Conservation (phyloP, 2,329 filamentous ascomycete species). For the Microascus cirrosus region DNA sequence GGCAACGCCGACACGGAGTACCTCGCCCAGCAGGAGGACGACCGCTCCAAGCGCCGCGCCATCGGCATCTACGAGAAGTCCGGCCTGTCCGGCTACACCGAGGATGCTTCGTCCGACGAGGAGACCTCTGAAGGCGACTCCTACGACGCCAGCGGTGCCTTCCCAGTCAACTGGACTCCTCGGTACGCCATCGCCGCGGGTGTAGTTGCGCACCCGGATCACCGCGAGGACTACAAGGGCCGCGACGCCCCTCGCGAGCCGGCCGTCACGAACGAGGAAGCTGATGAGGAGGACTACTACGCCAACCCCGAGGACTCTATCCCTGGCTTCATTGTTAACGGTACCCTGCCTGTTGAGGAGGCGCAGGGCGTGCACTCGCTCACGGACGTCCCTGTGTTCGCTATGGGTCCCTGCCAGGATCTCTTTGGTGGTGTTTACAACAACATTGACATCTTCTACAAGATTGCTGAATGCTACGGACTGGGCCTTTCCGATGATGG, state of each 20-base stretch:
- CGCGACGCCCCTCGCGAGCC: constrained; percentile 55
- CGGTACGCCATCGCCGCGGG: constrained; percentile 71
- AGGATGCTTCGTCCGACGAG: constrained; percentile 45
- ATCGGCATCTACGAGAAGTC: constrained; percentile 64
- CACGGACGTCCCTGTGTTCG: constrained; percentile 70
- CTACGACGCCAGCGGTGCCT: constrained; percentile 64
- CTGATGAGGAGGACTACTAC: constrained; percentile 46
- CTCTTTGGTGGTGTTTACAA: constrained; percentile 61
- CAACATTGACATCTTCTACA: constrained; percentile 65
- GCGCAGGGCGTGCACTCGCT: constrained; percentile 64
- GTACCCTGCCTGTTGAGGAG: constrained; percentile 54
- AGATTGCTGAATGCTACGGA: constrained; percentile 59
- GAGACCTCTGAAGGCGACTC: constrained; percentile 31
- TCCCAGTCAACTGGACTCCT: constrained; percentile 77
- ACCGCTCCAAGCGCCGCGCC: constrained; percentile 65
- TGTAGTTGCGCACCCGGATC: constrained; percentile 60
- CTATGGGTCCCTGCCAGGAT: constrained; percentile 68
- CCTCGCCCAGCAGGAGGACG: constrained; percentile 49
- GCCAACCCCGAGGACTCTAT: constrained; percentile 57
- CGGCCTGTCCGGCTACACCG: constrained; percentile 65
- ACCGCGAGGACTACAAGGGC: constrained; percentile 64
- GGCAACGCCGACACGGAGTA: constrained; percentile 74
- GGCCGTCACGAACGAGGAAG: constrained; percentile 30
- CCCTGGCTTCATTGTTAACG: constrained; percentile 63
- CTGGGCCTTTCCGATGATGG: no score